Evolutionary conservation across 192 early-diverging fungal species (phyloP).

Genomic region (Podila epigama): DNA sequence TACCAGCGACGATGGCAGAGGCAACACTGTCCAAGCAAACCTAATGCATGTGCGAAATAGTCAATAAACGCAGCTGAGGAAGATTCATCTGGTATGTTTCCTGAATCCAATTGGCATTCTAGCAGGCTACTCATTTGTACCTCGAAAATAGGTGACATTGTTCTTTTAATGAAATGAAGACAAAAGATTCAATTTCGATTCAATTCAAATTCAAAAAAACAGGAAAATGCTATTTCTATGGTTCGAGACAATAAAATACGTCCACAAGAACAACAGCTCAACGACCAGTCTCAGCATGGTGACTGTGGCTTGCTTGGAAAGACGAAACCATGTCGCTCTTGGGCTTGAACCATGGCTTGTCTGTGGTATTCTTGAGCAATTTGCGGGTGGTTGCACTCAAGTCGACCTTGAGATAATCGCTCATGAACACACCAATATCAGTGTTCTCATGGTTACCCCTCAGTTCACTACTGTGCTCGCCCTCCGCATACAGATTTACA

Average conservation of each 20-base stretch:
- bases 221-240: no score
- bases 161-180: not conserved
- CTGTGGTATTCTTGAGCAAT: slow-evolving; percentile 33
- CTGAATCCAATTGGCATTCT: not conserved
- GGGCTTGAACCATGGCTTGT: slow-evolving; percentile 36
- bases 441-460: slow-evolving; percentile 75
- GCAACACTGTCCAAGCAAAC: slow-evolving; percentile 37
- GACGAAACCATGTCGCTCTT: not conserved
- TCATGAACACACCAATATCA: slow-evolving; percentile 66
- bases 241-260: no score
- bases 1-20: slow-evolving; percentile 40
- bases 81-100: not conserved
- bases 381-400: slow-evolving; percentile 53
- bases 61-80: not conserved
- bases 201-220: no score
- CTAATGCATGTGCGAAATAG: slow-evolving; percentile 3
- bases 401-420: slow-evolving; percentile 60
- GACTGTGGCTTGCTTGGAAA: not conserved
- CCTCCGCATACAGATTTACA: slow-evolving; percentile 83
- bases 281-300: no score
- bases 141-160: slow-evolving; percentile 20
- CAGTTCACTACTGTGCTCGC: slow-evolving; percentile 44
- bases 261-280: no score
- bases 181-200: not conserved
- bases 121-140: not conserved